A percentile compares a stretch with the other conserved stretches of the same genome.
phyloP scores from a whole-genome alignment of 768 basidiomycete genomes.

The Phylloporus arenicola region DNA sequence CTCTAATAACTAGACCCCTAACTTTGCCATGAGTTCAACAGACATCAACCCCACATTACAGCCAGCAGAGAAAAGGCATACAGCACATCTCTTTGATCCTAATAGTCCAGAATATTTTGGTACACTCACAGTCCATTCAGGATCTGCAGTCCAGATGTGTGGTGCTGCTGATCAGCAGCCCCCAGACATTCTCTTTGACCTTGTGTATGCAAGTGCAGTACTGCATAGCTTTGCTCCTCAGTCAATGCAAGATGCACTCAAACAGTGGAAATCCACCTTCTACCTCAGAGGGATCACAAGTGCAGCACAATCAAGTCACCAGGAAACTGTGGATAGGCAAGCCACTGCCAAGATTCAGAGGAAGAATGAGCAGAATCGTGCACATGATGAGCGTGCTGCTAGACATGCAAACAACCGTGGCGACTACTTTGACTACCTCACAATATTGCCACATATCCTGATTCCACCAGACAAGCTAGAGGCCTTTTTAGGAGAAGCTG shows the following conservation, averaged over 20 bases:
- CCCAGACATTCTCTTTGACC: no score
- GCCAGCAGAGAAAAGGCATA: background rate
- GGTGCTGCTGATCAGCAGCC: no score
- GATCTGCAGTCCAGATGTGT: no score
- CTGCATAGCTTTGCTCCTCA: no score
- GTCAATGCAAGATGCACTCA: background rate
- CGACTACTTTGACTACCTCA: background rate
- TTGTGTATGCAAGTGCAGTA: no score
- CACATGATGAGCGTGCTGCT: background rate
- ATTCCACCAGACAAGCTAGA: background rate
- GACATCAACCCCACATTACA: background rate
- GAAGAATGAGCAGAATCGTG: background rate
- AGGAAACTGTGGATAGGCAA: background rate
- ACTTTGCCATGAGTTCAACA: slow-evolving; percentile 1
- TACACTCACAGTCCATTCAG: no score
- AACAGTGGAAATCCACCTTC: background rate
- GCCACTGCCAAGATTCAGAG: background rate
- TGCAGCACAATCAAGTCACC: background rate
- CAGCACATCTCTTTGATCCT: background rate
- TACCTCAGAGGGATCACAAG: background rate
- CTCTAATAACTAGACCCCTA: background rate
- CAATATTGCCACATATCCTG: background rate
- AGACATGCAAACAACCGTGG: background rate
- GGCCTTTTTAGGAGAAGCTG: background rate
- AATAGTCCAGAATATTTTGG: background rate